Percentiles rank a stretch among this genome's conserved stretches.
Evolutionary conservation across 306 rosid species (phyloP).

Genomic region (Luffa aegyptiaca): DNA sequence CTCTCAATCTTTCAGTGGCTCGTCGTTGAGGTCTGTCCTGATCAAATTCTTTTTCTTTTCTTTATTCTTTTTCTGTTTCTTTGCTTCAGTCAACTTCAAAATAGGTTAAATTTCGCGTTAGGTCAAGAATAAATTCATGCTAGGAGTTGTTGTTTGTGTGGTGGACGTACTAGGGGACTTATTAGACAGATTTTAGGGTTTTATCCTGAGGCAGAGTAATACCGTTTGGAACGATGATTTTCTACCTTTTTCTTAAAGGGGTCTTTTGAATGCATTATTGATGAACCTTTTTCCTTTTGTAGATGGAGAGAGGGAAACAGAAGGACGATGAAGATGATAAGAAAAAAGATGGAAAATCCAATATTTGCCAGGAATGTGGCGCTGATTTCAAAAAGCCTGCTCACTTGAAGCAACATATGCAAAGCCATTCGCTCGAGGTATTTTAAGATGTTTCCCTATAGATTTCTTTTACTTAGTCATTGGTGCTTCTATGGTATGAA

Average conservation of each 20-base stretch:
- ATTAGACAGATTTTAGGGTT: neutral
- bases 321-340: constrained; percentile 16
- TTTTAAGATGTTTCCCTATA: neutral
- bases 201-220: neutral
- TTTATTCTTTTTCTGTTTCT: no score
- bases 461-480: no score
- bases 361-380: constrained; percentile 65
- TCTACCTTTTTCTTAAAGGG: neutral
- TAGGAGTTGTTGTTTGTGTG: neutral
- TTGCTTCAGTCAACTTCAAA: no score
- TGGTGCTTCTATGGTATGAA: neutral
- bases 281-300: neutral
- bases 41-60: no score
- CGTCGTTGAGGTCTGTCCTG: no score
- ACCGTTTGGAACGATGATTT: neutral
- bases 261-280: neutral
- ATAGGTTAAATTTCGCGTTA: no score
- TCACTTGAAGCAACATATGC: constrained; percentile 63
- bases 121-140: no score
- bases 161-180: neutral
- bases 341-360: constrained; percentile 16
- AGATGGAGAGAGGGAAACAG: constrained; percentile 42
- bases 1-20: no score
- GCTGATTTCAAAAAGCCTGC: constrained; percentile 59
- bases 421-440: constrained; percentile 77